Base-by-base conservation (phyloP, 441 rosid species). In the Pelargonium fulgidum region DNA sequence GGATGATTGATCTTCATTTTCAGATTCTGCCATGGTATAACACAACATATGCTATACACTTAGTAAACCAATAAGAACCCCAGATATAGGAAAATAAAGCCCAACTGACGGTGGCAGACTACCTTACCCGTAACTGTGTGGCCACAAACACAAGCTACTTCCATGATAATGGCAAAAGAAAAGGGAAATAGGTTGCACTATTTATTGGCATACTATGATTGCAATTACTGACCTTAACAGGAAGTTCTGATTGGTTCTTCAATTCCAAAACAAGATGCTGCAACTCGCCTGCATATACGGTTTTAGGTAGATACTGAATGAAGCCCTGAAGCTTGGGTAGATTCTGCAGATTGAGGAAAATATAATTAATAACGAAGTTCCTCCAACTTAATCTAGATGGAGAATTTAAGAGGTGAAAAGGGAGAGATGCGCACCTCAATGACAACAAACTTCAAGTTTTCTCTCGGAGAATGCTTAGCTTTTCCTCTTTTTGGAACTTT, bases 1-100 rank as follows among this genome's bases (percentile, higher is more conserved):
- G 93, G 97, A 80, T 89, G 83, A 77, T 88, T 87, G 72, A 92
- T 82, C 84, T 89, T 95, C 97, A 92, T 89, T 84, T 92, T 95
- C 81, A 95, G 83, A 75, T 95, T 89, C 99, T 95, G 91, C 67
- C 70, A 70, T 69, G 65, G 72, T 62, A 68, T 54, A 39, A 67
- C 20, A 79, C 17, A 77, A 61, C 42, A 52, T 68, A 45, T 17
- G 71, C 64, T 42, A 42, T 68, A 52, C 68, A 72, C 63, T 62
- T 11, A 6, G 48, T 36, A 59, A 59, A 14, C 48, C 70, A 52
- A 72, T 54, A 62, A 17, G 62, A 70, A 72, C 64, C 9, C 10
- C 54, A 42, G 45, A 72, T 16, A 66, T 70, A 12, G 33, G 42
- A 56, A 56, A 73, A 67, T 17, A 20, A 20, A 54, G 61, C 22